Evolutionary conservation across 257 asterid species (phyloP).

Genomic region (Verbascum thapsus): DNA sequence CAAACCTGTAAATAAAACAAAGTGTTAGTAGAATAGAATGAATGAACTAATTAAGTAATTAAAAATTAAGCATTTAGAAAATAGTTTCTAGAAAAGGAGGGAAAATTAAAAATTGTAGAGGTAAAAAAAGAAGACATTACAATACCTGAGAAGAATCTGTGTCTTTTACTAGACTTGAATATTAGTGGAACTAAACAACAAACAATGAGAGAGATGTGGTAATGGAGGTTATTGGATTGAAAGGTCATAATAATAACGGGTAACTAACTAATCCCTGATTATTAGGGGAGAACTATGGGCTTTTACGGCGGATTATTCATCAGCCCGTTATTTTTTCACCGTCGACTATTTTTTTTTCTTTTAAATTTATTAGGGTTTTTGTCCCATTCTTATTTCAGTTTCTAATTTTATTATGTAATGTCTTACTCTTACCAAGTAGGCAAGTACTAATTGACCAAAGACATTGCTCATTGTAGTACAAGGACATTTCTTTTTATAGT

Average conservation of each 20-base stretch:
- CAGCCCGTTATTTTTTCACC: constrained; percentile 38
- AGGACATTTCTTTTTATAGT: too few relatives aligned
- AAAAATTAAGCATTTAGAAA: too few relatives aligned
- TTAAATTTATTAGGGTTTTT: neutral
- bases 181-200: constrained; percentile 22
- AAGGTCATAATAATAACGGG: constrained; percentile 23
- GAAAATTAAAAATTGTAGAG: constrained; percentile 37
- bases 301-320: constrained; percentile 40
- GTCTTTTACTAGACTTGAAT: constrained; percentile 31
- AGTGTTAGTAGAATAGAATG: neutral
- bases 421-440: too few relatives aligned
- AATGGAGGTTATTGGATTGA: constrained; percentile 41
- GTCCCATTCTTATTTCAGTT: neutral
- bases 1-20: neutral
- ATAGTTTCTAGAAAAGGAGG: constrained; percentile 37
- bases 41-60: neutral
- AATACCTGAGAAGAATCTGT: constrained; percentile 39
- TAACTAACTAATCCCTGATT: constrained; percentile 47
- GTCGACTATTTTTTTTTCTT: neutral
- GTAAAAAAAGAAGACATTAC: constrained; percentile 5
- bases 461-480: too few relatives aligned
- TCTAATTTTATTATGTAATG: neutral
- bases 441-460: too few relatives aligned
- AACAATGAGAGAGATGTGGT: constrained; percentile 15
- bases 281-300: constrained; percentile 32